Base-by-base conservation (phyloP, 371 early-diverging fungal genomes). In the Mortierella sp. region DNA sequence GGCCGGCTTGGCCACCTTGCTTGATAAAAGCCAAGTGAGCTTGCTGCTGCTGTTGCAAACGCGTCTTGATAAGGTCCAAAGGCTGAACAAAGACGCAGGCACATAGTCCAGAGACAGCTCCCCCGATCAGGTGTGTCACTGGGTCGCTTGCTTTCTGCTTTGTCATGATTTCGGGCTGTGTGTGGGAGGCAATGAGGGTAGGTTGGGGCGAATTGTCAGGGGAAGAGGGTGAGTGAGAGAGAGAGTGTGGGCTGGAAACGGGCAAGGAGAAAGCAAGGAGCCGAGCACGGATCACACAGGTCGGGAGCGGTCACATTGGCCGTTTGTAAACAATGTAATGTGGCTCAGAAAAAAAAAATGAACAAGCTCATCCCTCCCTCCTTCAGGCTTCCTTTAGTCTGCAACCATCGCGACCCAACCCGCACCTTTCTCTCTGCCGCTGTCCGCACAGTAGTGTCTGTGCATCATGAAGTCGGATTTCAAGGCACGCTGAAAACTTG, bases 11-110 rank as follows among this genome's bases (percentile, higher is more conserved):
- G 18, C 71, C 67, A 16, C 71, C 39, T 49, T 85, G 83, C 61
- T 80, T 81, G 28, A 86, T 54, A 62, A 85, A 84, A 2, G 82
- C 83, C 9, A 87, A 73, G 61, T 82, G 82, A 21, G 84, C 82
- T 58, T 82, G 86, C 43, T 81, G 83, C 57, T 86, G 83, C 61
- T 94, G 93, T 61, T 95, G 95, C 23, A 94, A 64, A 1, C 95
- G 88, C 0, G 95, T 93, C 76, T 95, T 95, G 61, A 96, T 84
- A 58, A 98, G 82, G 72, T 98, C 98, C 19, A 98, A 87, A 0
- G 98, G 98, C 69, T 98, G 98, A 24, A 98, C 86, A 43, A 90
- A 64, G 30, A 94, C 71, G 61, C 95, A 94, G 9, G 94, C 88
- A n/a, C 87, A 73, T 60, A 95, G 80, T 19, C 96, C 96, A 0